Percentiles rank a stretch among this genome's conserved stretches.
These are phyloP conservation scores for Paecilomyces sp. DNA, from an alignment of 2,329 filamentous ascomycete species.

Conservation along the genomic window DNA sequence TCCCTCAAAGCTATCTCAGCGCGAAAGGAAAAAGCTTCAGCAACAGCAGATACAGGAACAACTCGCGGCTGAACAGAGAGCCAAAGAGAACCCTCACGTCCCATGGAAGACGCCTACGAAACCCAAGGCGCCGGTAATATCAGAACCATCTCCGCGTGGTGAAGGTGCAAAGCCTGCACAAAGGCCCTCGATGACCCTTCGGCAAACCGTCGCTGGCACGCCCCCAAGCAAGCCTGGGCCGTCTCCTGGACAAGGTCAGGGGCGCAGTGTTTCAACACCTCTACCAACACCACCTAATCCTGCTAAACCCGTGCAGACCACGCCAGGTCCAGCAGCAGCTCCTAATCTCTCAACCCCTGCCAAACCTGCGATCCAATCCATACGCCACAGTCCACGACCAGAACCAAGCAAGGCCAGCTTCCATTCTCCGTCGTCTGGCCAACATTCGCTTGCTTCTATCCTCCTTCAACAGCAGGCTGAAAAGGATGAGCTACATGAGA, in stretches of 20 bases:
- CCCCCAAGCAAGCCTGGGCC: slow-evolving; percentile 12
- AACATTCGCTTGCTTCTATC: slow-evolving; percentile 79
- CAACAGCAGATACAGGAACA: slow-evolving; percentile 53
- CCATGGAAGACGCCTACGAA: slow-evolving; percentile 58
- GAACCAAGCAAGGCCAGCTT: slow-evolving; percentile 19
- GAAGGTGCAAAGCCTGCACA: slow-evolving; percentile 19
- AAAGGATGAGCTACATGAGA: slow-evolving; percentile 74
- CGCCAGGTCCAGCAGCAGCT: slow-evolving; percentile 33
- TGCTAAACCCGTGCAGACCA: slow-evolving; percentile 38
- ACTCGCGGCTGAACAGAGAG: slow-evolving; percentile 23
- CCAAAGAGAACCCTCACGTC: slow-evolving; percentile 28
- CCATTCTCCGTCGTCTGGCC: slow-evolving; percentile 52
- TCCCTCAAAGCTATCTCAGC: slow-evolving; percentile 70
- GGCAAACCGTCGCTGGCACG: slow-evolving; percentile 51
- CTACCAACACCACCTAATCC: slow-evolving; percentile 19
- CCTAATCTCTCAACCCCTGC: slow-evolving; percentile 14
- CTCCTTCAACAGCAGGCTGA: slow-evolving; percentile 79
- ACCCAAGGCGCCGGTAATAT: slow-evolving; percentile 23
- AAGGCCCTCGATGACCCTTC: slow-evolving; percentile 51
- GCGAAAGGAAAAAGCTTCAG: slow-evolving; percentile 79
- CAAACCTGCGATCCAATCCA: slow-evolving; percentile 30
- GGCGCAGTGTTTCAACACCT: slow-evolving; percentile 23
- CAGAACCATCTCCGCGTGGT: slow-evolving; percentile 6
- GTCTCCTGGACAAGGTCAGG: slow-evolving; percentile 11
- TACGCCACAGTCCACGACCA: slow-evolving; percentile 43